Conservation (phyloP, 148 eudicot species). For the Selenicereus undatus region DNA sequence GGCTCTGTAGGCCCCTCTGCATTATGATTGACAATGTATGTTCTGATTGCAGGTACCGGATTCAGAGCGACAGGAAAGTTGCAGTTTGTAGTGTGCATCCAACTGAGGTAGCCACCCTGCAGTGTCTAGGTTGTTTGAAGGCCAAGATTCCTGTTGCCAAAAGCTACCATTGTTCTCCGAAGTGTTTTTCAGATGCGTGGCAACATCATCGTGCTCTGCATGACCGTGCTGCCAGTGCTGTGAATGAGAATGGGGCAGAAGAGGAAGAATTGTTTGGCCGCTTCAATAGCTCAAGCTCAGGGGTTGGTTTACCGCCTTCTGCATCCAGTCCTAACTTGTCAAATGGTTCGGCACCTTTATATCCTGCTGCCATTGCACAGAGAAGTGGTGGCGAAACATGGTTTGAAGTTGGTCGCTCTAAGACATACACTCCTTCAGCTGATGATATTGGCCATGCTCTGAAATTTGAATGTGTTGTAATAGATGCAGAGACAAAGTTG, state of each 20-base stretch:
- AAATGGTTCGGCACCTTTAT: conserved; percentile 59
- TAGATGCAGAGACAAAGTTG: conserved; percentile 77
- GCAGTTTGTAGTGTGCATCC: conserved; percentile 96
- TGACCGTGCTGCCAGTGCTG: conserved; percentile 96
- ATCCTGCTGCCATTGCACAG: conserved; percentile 68
- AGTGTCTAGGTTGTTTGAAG: conserved; percentile 92
- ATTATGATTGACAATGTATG: conserved; percentile 8
- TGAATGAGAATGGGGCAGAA: conserved; percentile 81
- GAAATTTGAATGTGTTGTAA: conserved; percentile 90
- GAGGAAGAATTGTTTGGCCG: conserved; percentile 92
- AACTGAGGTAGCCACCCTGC: conserved; percentile 89
- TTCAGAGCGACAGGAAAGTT: conserved; percentile 90
- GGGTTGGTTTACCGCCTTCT: conserved; percentile 52
- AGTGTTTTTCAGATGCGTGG: conserved; percentile 99
- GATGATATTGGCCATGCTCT: conserved; percentile 96
- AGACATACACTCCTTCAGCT: conserved; percentile 88
- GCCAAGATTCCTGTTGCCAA: conserved; percentile 84
- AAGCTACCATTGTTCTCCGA: conserved; percentile 95
- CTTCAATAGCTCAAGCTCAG: conserved; percentile 68
- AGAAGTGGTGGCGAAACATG: conserved; percentile 90
- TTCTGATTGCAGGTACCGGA: conserved; percentile 70
- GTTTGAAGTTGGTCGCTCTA: conserved; percentile 85
- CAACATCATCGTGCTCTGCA: conserved; percentile 96
- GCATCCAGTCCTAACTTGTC: conserved; percentile 59
- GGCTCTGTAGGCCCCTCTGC: background rate